Evolutionary conservation across 1,284 basidiomycete genomes (phyloP), one percentile per base, ranked within the genome.

Genomic region (Neonothopanus nambi): DNA sequence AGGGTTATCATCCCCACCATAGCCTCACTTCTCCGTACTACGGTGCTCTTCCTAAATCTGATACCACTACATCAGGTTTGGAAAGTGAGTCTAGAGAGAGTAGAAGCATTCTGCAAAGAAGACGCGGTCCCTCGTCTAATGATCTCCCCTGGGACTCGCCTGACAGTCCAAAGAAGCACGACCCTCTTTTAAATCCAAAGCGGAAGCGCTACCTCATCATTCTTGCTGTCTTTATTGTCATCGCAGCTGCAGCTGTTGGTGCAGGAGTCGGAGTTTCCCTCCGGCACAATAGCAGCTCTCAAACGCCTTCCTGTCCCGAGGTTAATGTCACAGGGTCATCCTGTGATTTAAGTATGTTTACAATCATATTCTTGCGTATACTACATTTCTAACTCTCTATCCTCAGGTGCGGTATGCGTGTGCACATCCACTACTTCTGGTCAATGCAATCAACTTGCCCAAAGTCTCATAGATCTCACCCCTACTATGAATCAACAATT

Each of bases 381-480:
- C 15, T 36, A 35, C 15, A 24, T 37, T 40, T 28, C 17, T 45
- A 20, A 48, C 55, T 26, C 45, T 51, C 53, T 56, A 7, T 55
- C 44, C 51, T 30, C 44, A 86, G 84, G 85, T 68, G 74, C 83
- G 3, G 80, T 81, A 0, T 87, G 84, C 62, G 71, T 80, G 33
- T 87, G 85, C 59, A 80, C 81, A 6, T 75, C 78, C 1, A 65
- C 66, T 9, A 53, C 59, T n/a, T 50, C 68, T 3, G 70, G 69
- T 13, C 70, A 69, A 54, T 86, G 84, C 60, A 74, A 78, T 41
- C 73, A 72, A n/a, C 65, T 87, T 5, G 83, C 85, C 0, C 72
- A 77, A 59, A 76, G 70, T 50, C 61, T 87, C 35, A 60, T 80
- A 45, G 64, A 73, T 49, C 67, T 85, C 18, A 64, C 81, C 8